phyloP scores from a whole-genome alignment of 2,329 filamentous ascomycete species.

The Cadophora sp. region DNA sequence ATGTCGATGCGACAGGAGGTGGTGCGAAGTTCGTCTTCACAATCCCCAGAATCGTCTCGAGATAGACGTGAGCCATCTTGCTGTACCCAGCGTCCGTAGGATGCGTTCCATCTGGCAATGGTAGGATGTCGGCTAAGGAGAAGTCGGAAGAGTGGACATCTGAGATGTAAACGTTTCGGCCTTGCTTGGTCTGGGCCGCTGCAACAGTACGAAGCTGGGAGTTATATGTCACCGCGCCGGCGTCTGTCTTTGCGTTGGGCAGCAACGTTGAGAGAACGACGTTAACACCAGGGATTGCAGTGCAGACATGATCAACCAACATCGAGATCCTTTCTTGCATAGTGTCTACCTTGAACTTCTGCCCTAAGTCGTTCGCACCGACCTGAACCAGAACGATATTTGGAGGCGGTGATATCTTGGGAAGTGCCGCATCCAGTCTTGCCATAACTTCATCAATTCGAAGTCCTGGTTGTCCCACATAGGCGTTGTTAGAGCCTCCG shows the following conservation, averaged over 20 bases:
- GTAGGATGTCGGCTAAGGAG: conserved; percentile 5
- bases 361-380: conserved; percentile 9
- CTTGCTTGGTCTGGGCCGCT: background rate
- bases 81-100: conserved; percentile 11
- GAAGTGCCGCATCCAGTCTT: background rate
- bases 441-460: conserved; percentile 11
- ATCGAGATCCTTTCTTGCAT: conserved; percentile 14
- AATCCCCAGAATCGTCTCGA: background rate
- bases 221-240: background rate
- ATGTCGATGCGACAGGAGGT: background rate
- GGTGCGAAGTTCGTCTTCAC: background rate
- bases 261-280: conserved; percentile 10
- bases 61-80: conserved; percentile 16
- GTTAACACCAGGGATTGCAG: background rate
- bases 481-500: conserved; percentile 5
- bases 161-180: conserved; percentile 15
- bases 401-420: background rate
- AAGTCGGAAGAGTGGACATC: conserved; percentile 14
- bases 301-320: conserved; percentile 11
- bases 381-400: conserved; percentile 16
- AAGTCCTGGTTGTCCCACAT: background rate
- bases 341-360: background rate
- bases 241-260: conserved; percentile 1
- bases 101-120: conserved; percentile 7
- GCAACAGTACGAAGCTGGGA: conserved; percentile 7